Conservation (phyloP, 768 basidiomycete genomes). For the Ramaria sp. region DNA sequence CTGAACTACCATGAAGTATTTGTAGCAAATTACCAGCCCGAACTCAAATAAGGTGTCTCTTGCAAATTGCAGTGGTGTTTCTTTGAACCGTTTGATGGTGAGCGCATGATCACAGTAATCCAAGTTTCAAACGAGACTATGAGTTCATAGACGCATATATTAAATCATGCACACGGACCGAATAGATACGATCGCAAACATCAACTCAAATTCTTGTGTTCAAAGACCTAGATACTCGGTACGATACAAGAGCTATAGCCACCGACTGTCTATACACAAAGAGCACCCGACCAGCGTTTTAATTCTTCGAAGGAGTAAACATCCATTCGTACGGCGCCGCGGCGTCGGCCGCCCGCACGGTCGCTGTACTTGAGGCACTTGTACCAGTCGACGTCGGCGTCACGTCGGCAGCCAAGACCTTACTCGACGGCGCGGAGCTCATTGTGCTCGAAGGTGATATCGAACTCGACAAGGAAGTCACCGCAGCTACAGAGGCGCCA, state of each 20-base stretch:
- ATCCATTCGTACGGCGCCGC: conserved; percentile 29
- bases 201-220: too few relatives aligned
- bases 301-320: conserved; percentile 17
- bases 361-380: conserved; percentile 10
- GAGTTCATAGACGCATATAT: too few relatives aligned
- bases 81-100: too few relatives aligned
- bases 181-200: too few relatives aligned
- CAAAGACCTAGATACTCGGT: too few relatives aligned
- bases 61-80: too few relatives aligned
- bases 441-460: conserved; percentile 9
- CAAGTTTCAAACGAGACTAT: too few relatives aligned
- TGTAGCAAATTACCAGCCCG: too few relatives aligned
- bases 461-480: conserved; percentile 31
- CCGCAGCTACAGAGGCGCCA: conserved; percentile 32
- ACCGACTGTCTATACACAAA: not conserved
- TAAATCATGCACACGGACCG: too few relatives aligned
- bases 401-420: conserved; percentile 18
- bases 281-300: not conserved
- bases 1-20: too few relatives aligned
- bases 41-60: too few relatives aligned
- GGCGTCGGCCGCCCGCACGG: conserved; percentile 16
- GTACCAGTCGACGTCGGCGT: conserved; percentile 6
- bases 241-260: not conserved
- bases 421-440: conserved; percentile 11
- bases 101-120: too few relatives aligned